Conservation (phyloP, 108 stramenopile genomes). For the Stephanodiscus minutulus region DNA sequence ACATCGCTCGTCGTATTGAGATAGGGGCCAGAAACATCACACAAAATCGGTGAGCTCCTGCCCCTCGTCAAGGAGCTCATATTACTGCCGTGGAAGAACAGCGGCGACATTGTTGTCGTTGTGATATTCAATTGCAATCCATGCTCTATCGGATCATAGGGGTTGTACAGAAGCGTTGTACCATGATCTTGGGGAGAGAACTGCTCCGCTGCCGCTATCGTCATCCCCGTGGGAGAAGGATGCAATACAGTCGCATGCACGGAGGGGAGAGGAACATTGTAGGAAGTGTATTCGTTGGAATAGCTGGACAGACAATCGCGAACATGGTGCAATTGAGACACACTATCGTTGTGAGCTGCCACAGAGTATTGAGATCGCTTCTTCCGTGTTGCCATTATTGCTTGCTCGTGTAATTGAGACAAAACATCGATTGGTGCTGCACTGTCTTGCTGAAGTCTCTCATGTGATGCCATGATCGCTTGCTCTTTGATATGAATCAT, state of each 20-base stretch:
- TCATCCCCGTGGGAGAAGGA: background rate
- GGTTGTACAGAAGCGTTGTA: conserved; percentile 14
- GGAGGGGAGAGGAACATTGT: background rate
- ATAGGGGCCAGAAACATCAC: background rate
- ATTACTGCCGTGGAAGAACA: background rate
- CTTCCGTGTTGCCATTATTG: too few relatives aligned
- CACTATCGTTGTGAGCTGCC: too few relatives aligned
- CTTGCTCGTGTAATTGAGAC: too few relatives aligned
- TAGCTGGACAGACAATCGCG: background rate
- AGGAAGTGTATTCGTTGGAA: background rate
- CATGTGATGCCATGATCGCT: too few relatives aligned
- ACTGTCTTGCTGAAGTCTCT: too few relatives aligned
- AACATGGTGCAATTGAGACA: background rate
- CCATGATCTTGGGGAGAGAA: conserved; percentile 5
- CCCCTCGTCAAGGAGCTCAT: background rate
- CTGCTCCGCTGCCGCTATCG: background rate
- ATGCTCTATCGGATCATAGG: conserved; percentile 16
- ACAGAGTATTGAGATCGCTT: too few relatives aligned
- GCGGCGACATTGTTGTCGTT: background rate
- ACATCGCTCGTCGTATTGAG: background rate
- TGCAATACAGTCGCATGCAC: background rate
- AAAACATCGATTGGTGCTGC: too few relatives aligned
- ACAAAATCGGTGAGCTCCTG: background rate
- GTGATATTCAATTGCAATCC: background rate
- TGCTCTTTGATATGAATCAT: too few relatives aligned